Evolutionary conservation across 2,329 filamentous ascomycete species (phyloP).

Genomic region (Botryotinia calthae): DNA sequence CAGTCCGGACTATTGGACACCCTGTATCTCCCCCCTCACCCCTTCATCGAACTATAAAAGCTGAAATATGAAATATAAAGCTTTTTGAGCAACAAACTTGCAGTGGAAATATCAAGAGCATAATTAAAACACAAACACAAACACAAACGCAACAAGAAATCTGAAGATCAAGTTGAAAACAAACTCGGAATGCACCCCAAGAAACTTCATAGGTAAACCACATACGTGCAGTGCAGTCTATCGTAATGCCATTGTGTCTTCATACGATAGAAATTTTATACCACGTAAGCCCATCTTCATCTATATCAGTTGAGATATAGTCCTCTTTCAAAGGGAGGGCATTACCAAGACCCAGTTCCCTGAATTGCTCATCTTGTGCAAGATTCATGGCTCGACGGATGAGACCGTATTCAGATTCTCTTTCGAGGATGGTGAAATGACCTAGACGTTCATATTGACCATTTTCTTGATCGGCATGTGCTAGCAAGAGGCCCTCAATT

Average conservation of each 20-base stretch:
- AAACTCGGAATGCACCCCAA: fast-evolving
- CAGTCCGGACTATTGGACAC: too few relatives aligned
- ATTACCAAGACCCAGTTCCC: background rate
- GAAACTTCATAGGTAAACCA: background rate
- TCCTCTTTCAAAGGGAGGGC: background rate
- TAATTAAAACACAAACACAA: background rate
- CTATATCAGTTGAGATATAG: background rate
- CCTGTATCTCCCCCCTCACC: background rate
- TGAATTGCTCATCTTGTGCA: background rate
- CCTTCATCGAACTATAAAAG: background rate
- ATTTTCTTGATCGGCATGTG: fast-evolving
- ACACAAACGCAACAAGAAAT: background rate
- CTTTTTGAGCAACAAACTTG: fast-evolving
- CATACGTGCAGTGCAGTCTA: background rate
- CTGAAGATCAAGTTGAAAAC: background rate
- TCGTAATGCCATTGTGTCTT: background rate
- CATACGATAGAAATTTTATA: background rate
- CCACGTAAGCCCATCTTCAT: background rate
- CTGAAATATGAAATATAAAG: background rate
- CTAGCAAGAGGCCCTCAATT: background rate
- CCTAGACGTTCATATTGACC: background rate
- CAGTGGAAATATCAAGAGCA: fast-evolving
- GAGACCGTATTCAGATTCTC: fast-evolving
- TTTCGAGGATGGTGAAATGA: fast-evolving
- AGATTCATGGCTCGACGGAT: background rate